Base-by-base conservation (phyloP, 805 yeast genomes). In the Torulaspora indica region DNA sequence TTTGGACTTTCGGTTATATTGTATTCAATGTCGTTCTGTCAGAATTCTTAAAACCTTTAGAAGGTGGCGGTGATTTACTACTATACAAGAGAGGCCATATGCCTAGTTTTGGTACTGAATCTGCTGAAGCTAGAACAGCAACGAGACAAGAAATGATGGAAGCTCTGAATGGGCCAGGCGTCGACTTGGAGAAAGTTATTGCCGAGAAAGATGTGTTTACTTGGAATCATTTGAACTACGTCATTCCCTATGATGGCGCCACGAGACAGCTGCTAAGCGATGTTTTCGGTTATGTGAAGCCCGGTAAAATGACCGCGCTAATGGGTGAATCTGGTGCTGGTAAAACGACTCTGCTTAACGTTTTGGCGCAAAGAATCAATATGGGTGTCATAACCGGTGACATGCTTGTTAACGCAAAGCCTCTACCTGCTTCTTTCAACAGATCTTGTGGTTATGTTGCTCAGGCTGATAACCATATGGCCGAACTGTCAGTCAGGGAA, bases 291-390 rank as follows among this genome's bases (percentile, higher is more conserved):
- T 84, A 80, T 72, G 87, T 82, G 43, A 80, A 79, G 57, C 91
- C 91, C 14, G 91, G 91, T 55, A 82, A 85, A 45, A 71, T 84
- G 64, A 83, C 90, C 33, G 91, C 91, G 4, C 70, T 84, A 46
- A 83, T 84, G 90, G 93, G 93, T 57, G 85, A 82, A 42, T 84
- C 91, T 27, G 93, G 93, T 69, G 93, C 93, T 36, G 93, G 93
- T 69, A 84, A 84, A 58, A 84, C 93, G 20, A 85, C 91, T 2
- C 69, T 84, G 46, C 71, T 85, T 55, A 83, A 84, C 63, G 81
- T 82, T 53, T 72, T 85, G 48, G 81, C 88, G 17, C 85, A 81
- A 57, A 75, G 91, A 63, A 76, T 82, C 43, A 75, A 80, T 34
- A 70, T 76, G 61, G 93, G 91, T 65, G 79, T 78, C 13, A 76